phyloP scores from a whole-genome alignment of 257 asterid species.

The Solanum microdontum region DNA sequence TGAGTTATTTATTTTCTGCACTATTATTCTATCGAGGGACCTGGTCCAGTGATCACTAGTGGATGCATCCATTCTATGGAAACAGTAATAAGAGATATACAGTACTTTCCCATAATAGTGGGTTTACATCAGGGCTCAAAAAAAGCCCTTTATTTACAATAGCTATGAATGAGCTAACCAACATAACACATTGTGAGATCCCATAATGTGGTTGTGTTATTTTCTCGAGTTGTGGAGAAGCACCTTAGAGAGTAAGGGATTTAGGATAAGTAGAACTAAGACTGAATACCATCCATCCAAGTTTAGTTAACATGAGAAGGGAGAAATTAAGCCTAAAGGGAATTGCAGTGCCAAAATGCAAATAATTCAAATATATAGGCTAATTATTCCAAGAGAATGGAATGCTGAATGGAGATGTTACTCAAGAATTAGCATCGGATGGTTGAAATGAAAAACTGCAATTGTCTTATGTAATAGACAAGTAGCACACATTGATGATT shows the following conservation, averaged over 20 bases:
- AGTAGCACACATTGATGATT: neutral
- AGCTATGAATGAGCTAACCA: neutral
- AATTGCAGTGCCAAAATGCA: neutral
- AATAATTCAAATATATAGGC: neutral
- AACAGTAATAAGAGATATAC: no score
- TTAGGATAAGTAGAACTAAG: neutral
- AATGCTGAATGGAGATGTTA: neutral
- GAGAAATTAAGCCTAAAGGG: neutral
- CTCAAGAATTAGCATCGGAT: neutral
- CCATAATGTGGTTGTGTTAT: neutral
- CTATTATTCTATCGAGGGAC: no score
- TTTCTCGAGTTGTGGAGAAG: neutral
- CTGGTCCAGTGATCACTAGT: neutral
- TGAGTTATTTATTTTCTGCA: no score
- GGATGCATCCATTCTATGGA: neutral
- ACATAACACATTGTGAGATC: neutral
- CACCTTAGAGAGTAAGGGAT: neutral
- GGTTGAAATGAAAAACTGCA: neutral
- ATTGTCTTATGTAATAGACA: neutral
- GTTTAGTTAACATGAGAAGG: neutral
- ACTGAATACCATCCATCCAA: no score
- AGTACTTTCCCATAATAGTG: neutral
- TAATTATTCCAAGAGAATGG: neutral
- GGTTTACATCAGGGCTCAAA: neutral
- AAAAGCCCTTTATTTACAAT: neutral